Evolutionary conservation across 495 filamentous ascomycete species (phyloP).

Genomic region (Hypoxylon perforatum): DNA sequence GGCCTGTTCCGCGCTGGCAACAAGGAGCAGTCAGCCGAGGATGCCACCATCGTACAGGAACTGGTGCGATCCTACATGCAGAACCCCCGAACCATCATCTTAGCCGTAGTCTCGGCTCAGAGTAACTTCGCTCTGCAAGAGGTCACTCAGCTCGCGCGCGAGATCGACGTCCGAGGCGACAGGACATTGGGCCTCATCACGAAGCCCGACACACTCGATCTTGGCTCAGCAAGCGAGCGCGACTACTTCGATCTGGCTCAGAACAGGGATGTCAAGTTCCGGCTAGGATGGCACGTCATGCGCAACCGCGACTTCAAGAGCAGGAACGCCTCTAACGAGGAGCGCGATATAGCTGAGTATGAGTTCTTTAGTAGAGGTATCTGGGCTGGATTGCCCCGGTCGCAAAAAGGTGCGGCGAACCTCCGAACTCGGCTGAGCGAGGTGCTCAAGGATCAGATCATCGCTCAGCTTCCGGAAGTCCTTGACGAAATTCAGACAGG

Average conservation of each 20-base stretch:
- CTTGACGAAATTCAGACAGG: conserved; percentile 38
- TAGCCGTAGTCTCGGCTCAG: conserved; percentile 73
- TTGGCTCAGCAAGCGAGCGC: conserved; percentile 49
- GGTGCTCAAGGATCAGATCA: conserved; percentile 46
- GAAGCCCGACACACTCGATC: conserved; percentile 72
- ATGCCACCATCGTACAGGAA: conserved; percentile 62
- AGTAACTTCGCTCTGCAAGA: conserved; percentile 71
- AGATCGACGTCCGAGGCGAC: conserved; percentile 77
- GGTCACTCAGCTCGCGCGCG: conserved; percentile 76
- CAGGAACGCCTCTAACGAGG: conserved; percentile 45
- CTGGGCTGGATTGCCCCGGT: conserved; percentile 50
- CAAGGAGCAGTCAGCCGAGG: conserved; percentile 57
- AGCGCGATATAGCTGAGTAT: conserved; percentile 54
- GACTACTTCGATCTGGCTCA: conserved; percentile 64
- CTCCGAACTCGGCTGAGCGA: conserved; percentile 40
- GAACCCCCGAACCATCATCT: conserved; percentile 68
- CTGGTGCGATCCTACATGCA: conserved; percentile 71
- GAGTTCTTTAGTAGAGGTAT: conserved; percentile 56
- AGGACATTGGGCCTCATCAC: conserved; percentile 88
- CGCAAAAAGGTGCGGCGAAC: conserved; percentile 41
- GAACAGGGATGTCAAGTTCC: conserved; percentile 71
- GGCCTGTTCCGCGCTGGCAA: conserved; percentile 69
- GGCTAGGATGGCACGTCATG: conserved; percentile 78
- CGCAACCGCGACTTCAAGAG: conserved; percentile 69
- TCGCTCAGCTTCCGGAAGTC: conserved; percentile 46